Evolutionary conservation across 2,329 filamentous ascomycete species (phyloP).

Genomic region (Westerdykella ornata): DNA sequence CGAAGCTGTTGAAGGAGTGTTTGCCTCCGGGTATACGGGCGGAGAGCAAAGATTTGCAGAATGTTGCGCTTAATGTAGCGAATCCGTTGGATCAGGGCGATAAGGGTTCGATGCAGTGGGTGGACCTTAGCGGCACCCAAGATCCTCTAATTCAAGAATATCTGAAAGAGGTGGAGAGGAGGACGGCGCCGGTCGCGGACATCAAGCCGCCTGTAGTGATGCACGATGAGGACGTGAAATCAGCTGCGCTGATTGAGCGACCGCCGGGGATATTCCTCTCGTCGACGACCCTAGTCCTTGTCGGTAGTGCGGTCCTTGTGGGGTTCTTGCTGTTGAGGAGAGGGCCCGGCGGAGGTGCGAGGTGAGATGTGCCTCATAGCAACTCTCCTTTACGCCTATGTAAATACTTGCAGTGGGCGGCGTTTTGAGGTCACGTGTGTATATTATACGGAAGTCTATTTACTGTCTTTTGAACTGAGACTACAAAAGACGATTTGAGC

Average conservation of each 20-base stretch:
- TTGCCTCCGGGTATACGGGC: constrained; percentile 7
- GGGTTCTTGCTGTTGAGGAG: not conserved
- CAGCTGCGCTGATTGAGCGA: not conserved
- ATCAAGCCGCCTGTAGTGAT: not conserved
- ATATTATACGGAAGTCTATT: too few relatives aligned
- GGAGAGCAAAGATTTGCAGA: not conserved
- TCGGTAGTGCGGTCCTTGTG: not conserved
- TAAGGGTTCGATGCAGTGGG: constrained; percentile 9
- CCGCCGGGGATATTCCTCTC: not conserved
- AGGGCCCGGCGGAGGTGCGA: not conserved
- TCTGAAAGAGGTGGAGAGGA: constrained; percentile 4
- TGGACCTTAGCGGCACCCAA: constrained; percentile 18
- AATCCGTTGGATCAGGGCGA: constrained; percentile 26
- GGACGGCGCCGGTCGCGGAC: not conserved
- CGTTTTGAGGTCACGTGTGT: too few relatives aligned
- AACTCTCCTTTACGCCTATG: too few relatives aligned
- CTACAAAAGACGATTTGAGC: too few relatives aligned
- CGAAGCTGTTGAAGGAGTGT: constrained; percentile 17
- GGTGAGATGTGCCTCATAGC: too few relatives aligned
- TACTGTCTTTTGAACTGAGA: too few relatives aligned
- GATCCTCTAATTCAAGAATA: constrained; percentile 23
- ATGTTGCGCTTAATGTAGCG: constrained; percentile 23
- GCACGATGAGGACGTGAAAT: not conserved
- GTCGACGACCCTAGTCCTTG: not conserved
- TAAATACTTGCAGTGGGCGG: too few relatives aligned